Percentiles rank a stretch among this genome's conserved stretches.
These are phyloP conservation scores for Thielaviopsis populi DNA, from an alignment of 2,329 filamentous ascomycete species.

Conservation along the genomic window DNA sequence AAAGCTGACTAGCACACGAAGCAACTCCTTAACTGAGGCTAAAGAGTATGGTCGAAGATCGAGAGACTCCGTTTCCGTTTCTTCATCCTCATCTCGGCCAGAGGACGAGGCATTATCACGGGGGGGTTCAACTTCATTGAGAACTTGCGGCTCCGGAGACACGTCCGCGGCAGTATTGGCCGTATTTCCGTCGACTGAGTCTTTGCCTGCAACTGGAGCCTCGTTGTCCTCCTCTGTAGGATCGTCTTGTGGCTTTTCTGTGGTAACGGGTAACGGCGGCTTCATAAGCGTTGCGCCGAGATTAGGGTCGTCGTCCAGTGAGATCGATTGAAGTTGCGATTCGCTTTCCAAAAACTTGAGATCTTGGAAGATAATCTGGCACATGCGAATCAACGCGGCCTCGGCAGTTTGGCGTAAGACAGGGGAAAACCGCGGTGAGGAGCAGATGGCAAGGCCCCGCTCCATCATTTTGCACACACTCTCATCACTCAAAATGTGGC, in stretches of 20 bases:
- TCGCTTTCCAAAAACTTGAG: conserved; percentile 75
- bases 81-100: conserved; percentile 17
- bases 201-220: neutral
- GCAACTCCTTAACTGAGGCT: conserved; percentile 85
- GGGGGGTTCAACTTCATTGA: neutral
- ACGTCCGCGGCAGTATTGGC: neutral
- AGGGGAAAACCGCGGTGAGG: conserved; percentile 79
- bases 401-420: conserved; percentile 82
- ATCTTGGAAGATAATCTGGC: conserved; percentile 92
- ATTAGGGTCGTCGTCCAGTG: conserved; percentile 52
- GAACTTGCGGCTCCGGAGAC: neutral
- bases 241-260: conserved; percentile 4
- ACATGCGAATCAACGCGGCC: conserved; percentile 97
- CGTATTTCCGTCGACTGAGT: neutral
- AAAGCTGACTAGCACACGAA: conserved; percentile 83
- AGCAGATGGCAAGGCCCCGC: conserved; percentile 91
- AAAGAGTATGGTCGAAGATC: conserved; percentile 79
- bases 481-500: conserved; percentile 88
- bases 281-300: conserved; percentile 74
- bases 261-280: neutral
- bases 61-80: conserved; percentile 27
- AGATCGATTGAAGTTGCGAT: conserved; percentile 49
- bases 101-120: neutral
- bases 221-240: neutral
- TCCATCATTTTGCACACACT: conserved; percentile 99